Percentiles rank a stretch among this genome's conserved stretches.
Conservation (phyloP, 2,329 filamentous ascomycete species). For the Ophiostoma himal-ulmi region DNA sequence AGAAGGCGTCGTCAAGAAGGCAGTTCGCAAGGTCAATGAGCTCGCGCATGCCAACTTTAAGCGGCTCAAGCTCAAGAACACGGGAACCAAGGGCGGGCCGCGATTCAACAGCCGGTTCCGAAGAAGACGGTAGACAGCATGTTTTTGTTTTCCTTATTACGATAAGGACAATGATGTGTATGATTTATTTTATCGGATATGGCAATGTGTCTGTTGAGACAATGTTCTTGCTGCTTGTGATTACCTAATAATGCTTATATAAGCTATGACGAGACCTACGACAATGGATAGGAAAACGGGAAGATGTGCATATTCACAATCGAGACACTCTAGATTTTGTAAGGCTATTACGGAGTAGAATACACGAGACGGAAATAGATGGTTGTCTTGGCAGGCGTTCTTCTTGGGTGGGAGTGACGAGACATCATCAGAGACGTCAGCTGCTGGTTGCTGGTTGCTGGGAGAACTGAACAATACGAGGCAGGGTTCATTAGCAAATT, state of each 20-base stretch:
- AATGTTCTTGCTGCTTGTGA: not conserved
- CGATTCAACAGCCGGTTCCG: conserved; percentile 53
- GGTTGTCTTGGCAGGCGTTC: too few relatives aligned
- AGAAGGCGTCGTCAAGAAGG: conserved; percentile 46
- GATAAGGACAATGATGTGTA: conserved; percentile 1
- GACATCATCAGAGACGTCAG: not conserved
- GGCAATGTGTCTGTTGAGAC: not conserved
- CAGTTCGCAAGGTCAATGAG: conserved; percentile 56
- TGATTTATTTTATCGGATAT: not conserved
- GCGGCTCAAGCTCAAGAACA: conserved; percentile 57
- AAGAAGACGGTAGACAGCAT: conserved; percentile 37
- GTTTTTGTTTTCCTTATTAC: not conserved
- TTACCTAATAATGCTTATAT: not conserved
- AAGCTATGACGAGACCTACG: not conserved
- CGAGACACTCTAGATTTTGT: not conserved
- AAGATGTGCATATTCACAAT: not conserved
- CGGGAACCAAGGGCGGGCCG: conserved; percentile 56
- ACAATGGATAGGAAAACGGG: too few relatives aligned
- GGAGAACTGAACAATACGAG: conserved; percentile 18
- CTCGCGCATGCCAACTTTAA: conserved; percentile 61
- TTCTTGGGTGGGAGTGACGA: not conserved
- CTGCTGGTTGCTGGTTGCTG: conserved; percentile 15
- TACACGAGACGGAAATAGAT: too few relatives aligned
- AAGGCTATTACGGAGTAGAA: too few relatives aligned
- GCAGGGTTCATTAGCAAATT: not conserved